These are phyloP conservation scores for Taphrina flavorubra DNA, from an alignment of 1,139 yeast species.

Conservation along the genomic window DNA sequence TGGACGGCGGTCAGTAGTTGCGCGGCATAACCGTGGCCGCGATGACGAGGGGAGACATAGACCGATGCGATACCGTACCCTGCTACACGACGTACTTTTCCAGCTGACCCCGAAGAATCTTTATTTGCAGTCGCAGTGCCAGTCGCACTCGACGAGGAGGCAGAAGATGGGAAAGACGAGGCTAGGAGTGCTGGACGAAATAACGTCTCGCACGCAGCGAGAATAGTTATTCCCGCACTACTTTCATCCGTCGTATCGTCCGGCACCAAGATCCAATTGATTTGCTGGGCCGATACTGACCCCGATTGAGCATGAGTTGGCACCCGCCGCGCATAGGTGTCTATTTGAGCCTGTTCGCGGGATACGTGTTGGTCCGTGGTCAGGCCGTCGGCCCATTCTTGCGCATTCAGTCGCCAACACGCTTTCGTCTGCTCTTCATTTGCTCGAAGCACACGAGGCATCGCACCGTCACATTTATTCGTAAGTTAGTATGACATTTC, in stretches of 20 bases:
- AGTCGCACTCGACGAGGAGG: not conserved
- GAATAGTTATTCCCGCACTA: not conserved
- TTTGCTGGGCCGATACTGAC: not conserved
- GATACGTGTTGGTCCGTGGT: constrained; percentile 6
- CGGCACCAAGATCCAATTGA: constrained; percentile 20
- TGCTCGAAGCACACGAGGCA: constrained; percentile 12
- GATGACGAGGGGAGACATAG: constrained; percentile 3
- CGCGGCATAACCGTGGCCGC: constrained; percentile 13
- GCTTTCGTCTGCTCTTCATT: not conserved
- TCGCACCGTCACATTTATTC: not conserved
- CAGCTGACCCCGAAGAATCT: too few species aligned
- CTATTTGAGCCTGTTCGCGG: constrained; percentile 16
- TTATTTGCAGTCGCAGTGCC: too few species aligned
- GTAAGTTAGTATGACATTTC: not conserved
- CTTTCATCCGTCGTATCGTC: not conserved
- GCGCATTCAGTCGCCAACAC: constrained; percentile 10
- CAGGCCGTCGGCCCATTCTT: constrained; percentile 18
- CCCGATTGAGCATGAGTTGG: not conserved
- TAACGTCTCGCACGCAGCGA: constrained; percentile 20
- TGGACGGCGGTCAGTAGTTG: not conserved
- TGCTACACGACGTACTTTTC: not conserved
- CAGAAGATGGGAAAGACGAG: too few species aligned
- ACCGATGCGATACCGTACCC: constrained; percentile 23
- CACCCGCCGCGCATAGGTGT: not conserved
- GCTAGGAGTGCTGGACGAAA: constrained; percentile 9